These are phyloP conservation scores for Fusarium sp. DNA, from an alignment of 2,329 filamentous ascomycete genomes.

Conservation along the genomic window DNA sequence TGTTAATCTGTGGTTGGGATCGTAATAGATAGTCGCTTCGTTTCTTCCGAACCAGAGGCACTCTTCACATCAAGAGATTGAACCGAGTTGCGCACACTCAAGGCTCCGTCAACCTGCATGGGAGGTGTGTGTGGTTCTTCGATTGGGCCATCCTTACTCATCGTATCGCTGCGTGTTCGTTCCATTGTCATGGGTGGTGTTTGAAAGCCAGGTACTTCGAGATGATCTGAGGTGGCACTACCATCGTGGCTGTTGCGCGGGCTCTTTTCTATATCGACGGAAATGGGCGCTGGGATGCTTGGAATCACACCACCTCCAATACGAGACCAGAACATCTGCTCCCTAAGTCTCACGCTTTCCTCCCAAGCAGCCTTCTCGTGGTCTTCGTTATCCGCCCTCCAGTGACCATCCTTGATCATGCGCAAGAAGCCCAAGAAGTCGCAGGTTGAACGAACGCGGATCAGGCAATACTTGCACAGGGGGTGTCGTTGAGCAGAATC, in stretches of 20 bases:
- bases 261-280: conserved; percentile 52
- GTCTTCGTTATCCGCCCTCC: conserved; percentile 85
- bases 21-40: conserved; percentile 50
- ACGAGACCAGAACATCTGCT: conserved; percentile 97
- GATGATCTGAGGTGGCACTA: conserved; percentile 30
- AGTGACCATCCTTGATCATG: conserved; percentile 92
- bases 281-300: conserved; percentile 54
- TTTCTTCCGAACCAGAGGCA: conserved; percentile 41
- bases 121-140: conserved; percentile 51
- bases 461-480: conserved; percentile 88
- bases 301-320: conserved; percentile 93
- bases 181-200: conserved; percentile 44
- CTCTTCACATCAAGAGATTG: conserved; percentile 50
- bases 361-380: conserved; percentile 94
- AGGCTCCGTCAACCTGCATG: conserved; percentile 48
- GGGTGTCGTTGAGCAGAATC: conserved; percentile 91
- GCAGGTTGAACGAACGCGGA: conserved; percentile 86
- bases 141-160: conserved; percentile 27
- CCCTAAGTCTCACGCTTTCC: conserved; percentile 87
- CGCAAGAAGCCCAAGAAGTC: conserved; percentile 93
- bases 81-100: conserved; percentile 46
- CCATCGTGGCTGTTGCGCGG: conserved; percentile 54
- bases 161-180: conserved; percentile 28
- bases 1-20: conserved; percentile 43
- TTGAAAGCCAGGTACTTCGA: conserved; percentile 43